Conservation (phyloP, 2,329 filamentous ascomycete species). For the Diaporthe citrichinensis region DNA sequence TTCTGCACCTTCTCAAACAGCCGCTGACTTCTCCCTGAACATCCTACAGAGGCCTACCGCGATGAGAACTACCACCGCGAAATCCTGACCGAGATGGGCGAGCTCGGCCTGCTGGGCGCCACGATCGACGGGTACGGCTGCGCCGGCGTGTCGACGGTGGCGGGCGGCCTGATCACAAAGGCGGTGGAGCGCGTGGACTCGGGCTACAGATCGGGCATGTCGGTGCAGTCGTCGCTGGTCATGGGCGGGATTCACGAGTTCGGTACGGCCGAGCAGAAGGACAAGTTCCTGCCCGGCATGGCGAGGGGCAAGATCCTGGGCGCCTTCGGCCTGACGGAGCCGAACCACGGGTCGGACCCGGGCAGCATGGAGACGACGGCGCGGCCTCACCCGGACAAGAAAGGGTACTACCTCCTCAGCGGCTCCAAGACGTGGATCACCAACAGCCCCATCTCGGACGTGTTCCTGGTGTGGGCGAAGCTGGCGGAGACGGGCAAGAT, state of each 20-base stretch:
- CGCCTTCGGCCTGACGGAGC: conserved; percentile 88
- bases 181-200: conserved; percentile 90
- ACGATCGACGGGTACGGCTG: conserved; percentile 88
- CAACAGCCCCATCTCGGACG: conserved; percentile 87
- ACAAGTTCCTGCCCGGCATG: conserved; percentile 81
- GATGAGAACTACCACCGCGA: conserved; percentile 85
- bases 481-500: conserved; percentile 93
- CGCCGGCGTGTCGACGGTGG: conserved; percentile 85
- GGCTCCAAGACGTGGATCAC: conserved; percentile 94
- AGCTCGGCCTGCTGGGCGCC: conserved; percentile 83
- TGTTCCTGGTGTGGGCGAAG: conserved; percentile 92
- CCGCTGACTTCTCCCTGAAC: conserved; percentile 6
- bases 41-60: conserved; percentile 64
- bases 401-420: conserved; percentile 80
- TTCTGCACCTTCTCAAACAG: neutral
- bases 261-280: conserved; percentile 83
- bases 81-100: conserved; percentile 89
- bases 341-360: conserved; percentile 89
- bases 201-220: conserved; percentile 89
- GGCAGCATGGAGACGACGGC: conserved; percentile 88
- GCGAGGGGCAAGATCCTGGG: conserved; percentile 83
- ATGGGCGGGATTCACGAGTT: conserved; percentile 92
- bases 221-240: conserved; percentile 85
- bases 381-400: conserved; percentile 81
- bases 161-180: conserved; percentile 85